Evolutionary conservation across 331 rosid species (phyloP).

Genomic region (Rosa hybrid): DNA sequence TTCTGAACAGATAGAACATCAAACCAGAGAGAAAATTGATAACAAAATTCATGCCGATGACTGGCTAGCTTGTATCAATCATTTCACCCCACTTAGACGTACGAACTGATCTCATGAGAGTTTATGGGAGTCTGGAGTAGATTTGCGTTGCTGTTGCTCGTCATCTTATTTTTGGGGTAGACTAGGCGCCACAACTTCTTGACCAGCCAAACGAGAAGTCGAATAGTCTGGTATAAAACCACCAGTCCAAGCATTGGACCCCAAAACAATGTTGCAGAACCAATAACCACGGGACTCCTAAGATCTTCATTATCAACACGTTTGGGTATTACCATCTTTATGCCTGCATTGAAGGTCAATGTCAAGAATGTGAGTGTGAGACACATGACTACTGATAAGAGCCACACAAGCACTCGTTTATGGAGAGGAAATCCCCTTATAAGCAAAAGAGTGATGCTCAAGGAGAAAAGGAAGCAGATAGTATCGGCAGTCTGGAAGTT

Average conservation of each 20-base stretch:
- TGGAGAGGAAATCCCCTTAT: slow-evolving; percentile 30
- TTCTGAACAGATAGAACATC: too few species aligned
- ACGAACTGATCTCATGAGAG: neutral
- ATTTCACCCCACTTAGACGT: neutral
- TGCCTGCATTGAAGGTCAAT: neutral
- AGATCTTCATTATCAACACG: neutral
- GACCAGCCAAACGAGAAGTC: neutral
- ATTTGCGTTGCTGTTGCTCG: neutral
- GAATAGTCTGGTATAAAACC: neutral
- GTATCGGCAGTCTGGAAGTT: neutral
- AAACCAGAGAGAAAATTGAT: too few species aligned
- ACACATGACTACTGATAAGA: slow-evolving; percentile 21
- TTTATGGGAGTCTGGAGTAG: neutral
- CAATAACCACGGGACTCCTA: neutral
- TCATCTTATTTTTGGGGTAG: neutral
- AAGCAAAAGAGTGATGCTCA: slow-evolving; percentile 23
- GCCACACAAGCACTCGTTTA: slow-evolving; percentile 12
- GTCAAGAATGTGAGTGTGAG: slow-evolving; percentile 23
- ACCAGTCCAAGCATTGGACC: neutral
- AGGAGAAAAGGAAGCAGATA: slow-evolving; percentile 32
- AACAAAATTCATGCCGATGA: too few species aligned
- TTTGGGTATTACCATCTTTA: neutral
- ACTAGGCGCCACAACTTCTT: neutral
- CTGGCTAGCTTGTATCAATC: too few species aligned
- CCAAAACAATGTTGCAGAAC: neutral